Conservation (phyloP, 805 yeast species). For the Candida glaebosa region DNA sequence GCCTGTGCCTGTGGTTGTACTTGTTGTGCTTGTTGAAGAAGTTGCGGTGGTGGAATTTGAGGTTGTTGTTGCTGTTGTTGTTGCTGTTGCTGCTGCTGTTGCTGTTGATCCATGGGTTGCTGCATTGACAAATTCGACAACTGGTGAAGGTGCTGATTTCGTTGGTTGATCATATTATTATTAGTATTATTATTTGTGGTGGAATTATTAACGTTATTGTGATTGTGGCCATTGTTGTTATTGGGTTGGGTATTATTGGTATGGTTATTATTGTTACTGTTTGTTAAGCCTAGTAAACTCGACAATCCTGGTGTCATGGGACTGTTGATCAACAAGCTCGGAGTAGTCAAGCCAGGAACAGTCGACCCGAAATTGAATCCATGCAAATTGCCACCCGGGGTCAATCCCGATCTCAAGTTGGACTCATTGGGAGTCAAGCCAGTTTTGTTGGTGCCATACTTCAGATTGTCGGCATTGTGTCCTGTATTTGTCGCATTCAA, state of each 20-base stretch:
- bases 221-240: neutral
- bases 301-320: constrained; percentile 49
- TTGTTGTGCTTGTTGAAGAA: neutral
- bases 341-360: constrained; percentile 37
- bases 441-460: constrained; percentile 35
- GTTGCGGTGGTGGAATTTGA: neutral
- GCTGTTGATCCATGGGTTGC: constrained; percentile 8
- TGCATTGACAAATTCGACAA: constrained; percentile 5
- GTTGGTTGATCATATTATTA: neutral
- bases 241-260: neutral
- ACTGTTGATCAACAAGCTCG: constrained; percentile 37
- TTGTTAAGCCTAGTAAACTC: constrained; percentile 32
- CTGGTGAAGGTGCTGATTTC: constrained; percentile 8
- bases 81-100: constrained; percentile 11
- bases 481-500: constrained; percentile 37
- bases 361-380: constrained; percentile 37
- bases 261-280: constrained; percentile 1
- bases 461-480: constrained; percentile 5
- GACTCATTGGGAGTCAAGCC: constrained; percentile 80
- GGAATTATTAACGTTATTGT: neutral
- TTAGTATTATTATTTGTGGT: neutral
- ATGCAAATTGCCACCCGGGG: constrained; percentile 48
- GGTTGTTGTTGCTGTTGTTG: constrained; percentile 6
- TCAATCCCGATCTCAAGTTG: constrained; percentile 63
- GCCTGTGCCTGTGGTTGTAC: constrained; percentile 5